Evolutionary conservation across 768 basidiomycete genomes (phyloP).

Genomic region (Russula vinacea): DNA sequence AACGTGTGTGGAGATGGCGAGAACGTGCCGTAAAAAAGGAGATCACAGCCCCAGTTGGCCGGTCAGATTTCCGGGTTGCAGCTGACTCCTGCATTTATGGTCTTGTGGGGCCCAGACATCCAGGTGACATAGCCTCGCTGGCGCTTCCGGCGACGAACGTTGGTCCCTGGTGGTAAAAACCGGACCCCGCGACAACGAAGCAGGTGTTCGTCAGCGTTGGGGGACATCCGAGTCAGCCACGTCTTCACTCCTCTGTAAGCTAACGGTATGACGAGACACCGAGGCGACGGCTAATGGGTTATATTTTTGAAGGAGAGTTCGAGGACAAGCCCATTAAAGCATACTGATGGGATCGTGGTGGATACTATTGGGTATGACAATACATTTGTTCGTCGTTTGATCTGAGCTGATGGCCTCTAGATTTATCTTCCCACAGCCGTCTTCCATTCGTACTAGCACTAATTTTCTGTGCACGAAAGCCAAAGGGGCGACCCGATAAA

Average conservation of each 20-base stretch:
- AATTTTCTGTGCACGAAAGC: constrained; percentile 13
- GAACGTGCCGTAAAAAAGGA: neutral
- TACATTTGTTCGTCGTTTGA: neutral
- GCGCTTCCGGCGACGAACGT: constrained; percentile 20
- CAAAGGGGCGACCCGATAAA: constrained; percentile 14
- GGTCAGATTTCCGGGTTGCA: constrained; percentile 16
- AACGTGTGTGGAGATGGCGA: no score
- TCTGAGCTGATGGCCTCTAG: neutral
- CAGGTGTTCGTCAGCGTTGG: constrained; percentile 17
- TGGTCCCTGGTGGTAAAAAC: constrained; percentile 6
- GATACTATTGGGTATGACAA: constrained; percentile 12
- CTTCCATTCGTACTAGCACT: neutral
- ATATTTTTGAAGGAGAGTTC: no score
- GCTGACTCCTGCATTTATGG: constrained; percentile 20
- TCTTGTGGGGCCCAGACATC: constrained; percentile 17
- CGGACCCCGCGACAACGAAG: constrained; percentile 9
- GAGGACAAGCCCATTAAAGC: no score
- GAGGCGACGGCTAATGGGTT: neutral
- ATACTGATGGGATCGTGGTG: neutral
- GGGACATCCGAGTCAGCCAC: constrained; percentile 3
- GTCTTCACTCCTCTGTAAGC: constrained; percentile 4
- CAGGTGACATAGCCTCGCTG: constrained; percentile 16
- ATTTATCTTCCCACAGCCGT: constrained; percentile 11
- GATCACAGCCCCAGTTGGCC: constrained; percentile 16
- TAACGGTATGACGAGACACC: constrained; percentile 2